Evolutionary conservation across 495 filamentous ascomycete species (phyloP).

Genomic region (Acidiella bohemica): DNA sequence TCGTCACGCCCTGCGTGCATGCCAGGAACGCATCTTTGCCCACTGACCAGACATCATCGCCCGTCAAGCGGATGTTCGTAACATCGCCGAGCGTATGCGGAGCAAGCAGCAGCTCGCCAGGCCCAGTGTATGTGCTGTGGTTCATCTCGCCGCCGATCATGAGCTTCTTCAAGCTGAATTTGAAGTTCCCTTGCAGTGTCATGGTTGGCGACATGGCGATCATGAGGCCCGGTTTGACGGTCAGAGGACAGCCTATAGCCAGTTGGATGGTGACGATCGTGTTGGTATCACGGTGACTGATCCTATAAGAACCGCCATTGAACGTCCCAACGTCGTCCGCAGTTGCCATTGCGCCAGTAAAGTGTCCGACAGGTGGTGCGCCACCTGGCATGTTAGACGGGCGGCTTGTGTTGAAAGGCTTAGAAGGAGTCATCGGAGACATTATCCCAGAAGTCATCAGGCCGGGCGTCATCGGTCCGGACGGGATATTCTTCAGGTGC

Average conservation of each 20-base stretch:
- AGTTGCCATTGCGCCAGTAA: slow-evolving; percentile 45
- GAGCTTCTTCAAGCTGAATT: slow-evolving; percentile 75
- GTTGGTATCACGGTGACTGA: slow-evolving; percentile 86
- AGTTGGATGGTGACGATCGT: slow-evolving; percentile 79
- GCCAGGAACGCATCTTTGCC: slow-evolving; percentile 26
- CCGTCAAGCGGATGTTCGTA: slow-evolving; percentile 58
- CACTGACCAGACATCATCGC: slow-evolving; percentile 62
- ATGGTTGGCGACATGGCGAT: slow-evolving; percentile 88
- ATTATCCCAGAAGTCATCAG: no score
- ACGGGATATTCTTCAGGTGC: slow-evolving; percentile 4
- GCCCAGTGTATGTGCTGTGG: slow-evolving; percentile 72
- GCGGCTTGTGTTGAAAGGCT: slow-evolving; percentile 16
- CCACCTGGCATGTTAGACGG: slow-evolving; percentile 29
- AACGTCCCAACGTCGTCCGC: slow-evolving; percentile 83
- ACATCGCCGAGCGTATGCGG: slow-evolving; percentile 76
- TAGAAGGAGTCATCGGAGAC: slow-evolving; percentile 7
- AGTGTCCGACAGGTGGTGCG: slow-evolving; percentile 39
- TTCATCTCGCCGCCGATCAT: slow-evolving; percentile 69
- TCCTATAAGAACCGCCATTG: slow-evolving; percentile 86
- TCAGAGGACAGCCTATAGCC: slow-evolving; percentile 74
- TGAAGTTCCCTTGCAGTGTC: slow-evolving; percentile 63
- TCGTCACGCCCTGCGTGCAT: slow-evolving; percentile 57
- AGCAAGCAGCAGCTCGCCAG: slow-evolving; percentile 76
- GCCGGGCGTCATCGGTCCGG: not conserved
- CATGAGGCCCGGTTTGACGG: slow-evolving; percentile 75